These are phyloP conservation scores for Trichoderma koningii DNA, from an alignment of 2,329 filamentous ascomycete genomes.

Conservation along the genomic window DNA sequence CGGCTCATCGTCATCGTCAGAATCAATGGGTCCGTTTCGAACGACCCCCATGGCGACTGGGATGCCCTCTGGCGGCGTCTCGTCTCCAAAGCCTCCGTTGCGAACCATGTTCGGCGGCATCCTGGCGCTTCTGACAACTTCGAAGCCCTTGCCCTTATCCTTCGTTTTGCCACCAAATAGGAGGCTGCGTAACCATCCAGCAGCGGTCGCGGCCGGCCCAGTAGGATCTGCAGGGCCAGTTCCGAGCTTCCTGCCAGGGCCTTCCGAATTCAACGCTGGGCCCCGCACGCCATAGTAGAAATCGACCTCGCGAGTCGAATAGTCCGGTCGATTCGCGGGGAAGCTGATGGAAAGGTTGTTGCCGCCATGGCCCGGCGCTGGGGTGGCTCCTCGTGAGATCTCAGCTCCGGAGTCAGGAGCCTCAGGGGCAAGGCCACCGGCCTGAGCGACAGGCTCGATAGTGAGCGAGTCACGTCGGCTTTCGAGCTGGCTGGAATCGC, in stretches of 20 bases:
- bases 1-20: conserved; percentile 59
- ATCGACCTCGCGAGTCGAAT: conserved; percentile 91
- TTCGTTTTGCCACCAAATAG: conserved; percentile 79
- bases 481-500: conserved; percentile 40
- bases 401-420: conserved; percentile 41
- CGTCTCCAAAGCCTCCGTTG: conserved; percentile 59
- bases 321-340: conserved; percentile 70
- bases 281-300: conserved; percentile 95
- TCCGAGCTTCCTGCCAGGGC: conserved; percentile 79
- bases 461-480: conserved; percentile 36
- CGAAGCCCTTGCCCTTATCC: conserved; percentile 94
- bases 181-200: conserved; percentile 81
- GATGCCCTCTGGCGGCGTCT: conserved; percentile 67
- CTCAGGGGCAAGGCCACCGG: conserved; percentile 40
- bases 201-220: conserved; percentile 83
- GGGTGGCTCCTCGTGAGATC: conserved; percentile 48
- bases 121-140: conserved; percentile 87
- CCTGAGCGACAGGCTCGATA: conserved; percentile 44
- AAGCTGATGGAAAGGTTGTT: conserved; percentile 41
- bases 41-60: conserved; percentile 64
- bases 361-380: conserved; percentile 41
- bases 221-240: conserved; percentile 95
- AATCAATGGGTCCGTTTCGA: conserved; percentile 63
- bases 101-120: conserved; percentile 71
- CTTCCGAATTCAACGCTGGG: conserved; percentile 79